Evolutionary conservation across 305 asterid species (phyloP).

Genomic region (Vinca major): DNA sequence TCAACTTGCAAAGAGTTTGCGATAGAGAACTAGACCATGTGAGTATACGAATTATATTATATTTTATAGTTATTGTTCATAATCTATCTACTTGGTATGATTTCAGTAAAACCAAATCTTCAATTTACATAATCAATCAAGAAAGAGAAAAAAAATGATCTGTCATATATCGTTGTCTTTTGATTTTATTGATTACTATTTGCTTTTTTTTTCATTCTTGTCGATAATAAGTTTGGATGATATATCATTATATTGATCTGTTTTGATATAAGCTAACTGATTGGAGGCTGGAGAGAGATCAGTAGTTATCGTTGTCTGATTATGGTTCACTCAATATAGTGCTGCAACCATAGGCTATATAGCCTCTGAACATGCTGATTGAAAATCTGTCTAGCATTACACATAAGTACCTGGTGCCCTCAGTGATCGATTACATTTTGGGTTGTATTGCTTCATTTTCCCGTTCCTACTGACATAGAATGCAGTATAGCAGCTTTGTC

Average conservation of each 20-base stretch:
- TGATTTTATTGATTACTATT: too few relatives aligned
- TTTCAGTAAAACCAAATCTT: neutral
- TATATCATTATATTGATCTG: neutral
- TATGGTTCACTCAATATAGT: neutral
- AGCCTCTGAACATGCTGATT: neutral
- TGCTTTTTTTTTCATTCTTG: neutral
- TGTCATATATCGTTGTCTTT: neutral
- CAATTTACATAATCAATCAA: neutral
- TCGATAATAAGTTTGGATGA: neutral
- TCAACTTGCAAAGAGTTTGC: constrained; percentile 78
- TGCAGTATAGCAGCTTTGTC: neutral
- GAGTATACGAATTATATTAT: constrained; percentile 17
- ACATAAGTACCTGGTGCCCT: neutral
- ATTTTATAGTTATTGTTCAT: constrained; percentile 9
- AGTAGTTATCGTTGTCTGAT: neutral
- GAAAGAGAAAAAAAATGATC: neutral
- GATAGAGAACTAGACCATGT: constrained; percentile 42
- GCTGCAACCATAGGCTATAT: neutral
- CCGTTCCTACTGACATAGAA: neutral
- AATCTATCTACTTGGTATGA: neutral
- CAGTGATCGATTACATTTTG: neutral
- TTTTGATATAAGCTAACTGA: neutral
- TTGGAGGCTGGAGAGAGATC: neutral
- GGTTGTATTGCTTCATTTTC: neutral
- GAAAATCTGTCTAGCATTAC: neutral